A percentile compares a stretch with the other conserved stretches of the same genome.
Conservation (phyloP, 148 eudicot genomes). For the Drosera capensis region DNA sequence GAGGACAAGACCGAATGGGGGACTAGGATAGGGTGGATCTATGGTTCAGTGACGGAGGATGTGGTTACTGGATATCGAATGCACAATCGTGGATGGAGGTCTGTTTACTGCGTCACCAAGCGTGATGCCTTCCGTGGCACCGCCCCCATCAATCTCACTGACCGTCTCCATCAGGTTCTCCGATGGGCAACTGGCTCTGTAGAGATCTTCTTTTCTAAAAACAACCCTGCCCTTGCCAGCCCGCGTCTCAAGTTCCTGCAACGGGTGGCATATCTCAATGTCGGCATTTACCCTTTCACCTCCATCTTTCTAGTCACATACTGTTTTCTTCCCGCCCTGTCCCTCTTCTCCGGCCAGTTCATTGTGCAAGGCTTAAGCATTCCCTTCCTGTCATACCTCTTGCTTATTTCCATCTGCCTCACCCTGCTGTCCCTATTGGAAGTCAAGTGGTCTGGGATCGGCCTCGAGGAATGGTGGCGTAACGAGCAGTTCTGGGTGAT, state of each 20-base stretch:
- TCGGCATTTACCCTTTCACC: conserved; percentile 85
- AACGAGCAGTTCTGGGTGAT: conserved; percentile 91
- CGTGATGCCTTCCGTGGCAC: conserved; percentile 86
- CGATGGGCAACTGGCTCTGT: conserved; percentile 96
- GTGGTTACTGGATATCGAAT: conserved; percentile 88
- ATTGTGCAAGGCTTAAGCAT: conserved; percentile 48
- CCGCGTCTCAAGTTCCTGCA: conserved; percentile 74
- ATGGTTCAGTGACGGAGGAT: conserved; percentile 86
- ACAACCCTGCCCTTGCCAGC: conserved; percentile 58
- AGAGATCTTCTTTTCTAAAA: conserved; percentile 71
- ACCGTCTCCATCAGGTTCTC: conserved; percentile 78
- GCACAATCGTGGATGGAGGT: conserved; percentile 95
- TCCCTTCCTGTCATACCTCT: conserved; percentile 41
- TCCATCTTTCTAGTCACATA: conserved; percentile 60
- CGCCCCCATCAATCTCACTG: conserved; percentile 86
- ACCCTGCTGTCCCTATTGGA: conserved; percentile 55
- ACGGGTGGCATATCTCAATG: conserved; percentile 67
- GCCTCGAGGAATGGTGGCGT: conserved; percentile 79
- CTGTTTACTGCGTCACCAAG: conserved; percentile 79
- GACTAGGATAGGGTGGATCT: conserved; percentile 80
- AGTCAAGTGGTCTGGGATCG: conserved; percentile 88
- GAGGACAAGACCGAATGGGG: conserved; percentile 96
- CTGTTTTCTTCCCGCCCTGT: conserved; percentile 70
- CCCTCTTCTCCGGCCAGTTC: conserved; percentile 72
- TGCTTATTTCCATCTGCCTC: conserved; percentile 35